These are phyloP conservation scores for Ephemerocybe angulata DNA, from an alignment of 768 basidiomycete species.

Conservation along the genomic window DNA sequence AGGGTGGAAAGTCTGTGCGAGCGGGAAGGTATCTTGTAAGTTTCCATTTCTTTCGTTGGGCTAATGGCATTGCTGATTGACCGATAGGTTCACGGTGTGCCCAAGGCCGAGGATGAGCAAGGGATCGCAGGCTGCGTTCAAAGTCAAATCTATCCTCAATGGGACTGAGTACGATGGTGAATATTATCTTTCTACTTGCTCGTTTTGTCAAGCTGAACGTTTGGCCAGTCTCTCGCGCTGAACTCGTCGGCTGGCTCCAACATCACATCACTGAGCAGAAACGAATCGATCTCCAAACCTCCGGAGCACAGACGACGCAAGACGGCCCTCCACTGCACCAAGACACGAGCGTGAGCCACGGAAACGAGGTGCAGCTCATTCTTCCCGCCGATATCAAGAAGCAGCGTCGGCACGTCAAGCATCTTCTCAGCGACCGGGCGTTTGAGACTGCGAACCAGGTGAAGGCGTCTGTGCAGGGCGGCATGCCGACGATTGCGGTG, in stretches of 20 bases:
- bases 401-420: slow-evolving; percentile 67
- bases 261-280: slow-evolving; percentile 79
- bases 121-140: slow-evolving; percentile 67
- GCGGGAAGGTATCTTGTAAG: slow-evolving; percentile 83
- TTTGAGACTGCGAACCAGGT: slow-evolving; percentile 59
- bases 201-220: background rate
- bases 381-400: slow-evolving; percentile 72
- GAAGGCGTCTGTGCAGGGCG: slow-evolving; percentile 54
- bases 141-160: slow-evolving; percentile 78
- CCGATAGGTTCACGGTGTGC: slow-evolving; percentile 39
- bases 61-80: background rate
- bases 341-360: slow-evolving; percentile 34
- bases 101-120: slow-evolving; percentile 51
- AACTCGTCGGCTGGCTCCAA: slow-evolving; percentile 72
- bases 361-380: slow-evolving; percentile 51
- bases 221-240: slow-evolving; percentile 48
- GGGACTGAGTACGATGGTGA: slow-evolving; percentile 72
- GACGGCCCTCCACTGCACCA: slow-evolving; percentile 11
- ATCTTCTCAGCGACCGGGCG: slow-evolving; percentile 70
- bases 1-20: slow-evolving; percentile 62
- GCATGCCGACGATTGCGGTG: slow-evolving; percentile 67
- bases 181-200: slow-evolving; percentile 16
- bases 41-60: background rate
- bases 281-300: slow-evolving; percentile 62
- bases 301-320: slow-evolving; percentile 35